Conservation (phyloP, 1,284 basidiomycete species). For the Nidula niveotomentosa region DNA sequence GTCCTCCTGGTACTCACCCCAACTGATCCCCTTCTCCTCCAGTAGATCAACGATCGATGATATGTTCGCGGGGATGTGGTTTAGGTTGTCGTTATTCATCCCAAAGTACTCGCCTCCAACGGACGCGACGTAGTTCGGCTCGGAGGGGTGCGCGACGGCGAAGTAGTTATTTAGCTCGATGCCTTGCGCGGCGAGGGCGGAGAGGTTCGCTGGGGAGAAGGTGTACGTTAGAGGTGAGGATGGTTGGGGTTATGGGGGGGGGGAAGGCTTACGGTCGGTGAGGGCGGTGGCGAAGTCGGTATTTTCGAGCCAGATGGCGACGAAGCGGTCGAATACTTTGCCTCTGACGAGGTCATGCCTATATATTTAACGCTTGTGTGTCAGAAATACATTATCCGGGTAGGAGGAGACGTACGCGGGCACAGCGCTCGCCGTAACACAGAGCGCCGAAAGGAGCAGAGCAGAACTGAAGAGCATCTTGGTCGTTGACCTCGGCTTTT, state of each 20-base stretch:
- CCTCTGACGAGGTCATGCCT: background rate
- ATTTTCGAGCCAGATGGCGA: conserved; percentile 60
- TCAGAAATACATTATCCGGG: too few species aligned
- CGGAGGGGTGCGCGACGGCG: conserved; percentile 60
- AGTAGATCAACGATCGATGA: conserved; percentile 66
- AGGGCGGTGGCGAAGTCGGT: conserved; percentile 39
- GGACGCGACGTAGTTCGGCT: conserved; percentile 58
- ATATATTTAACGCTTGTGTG: too few species aligned
- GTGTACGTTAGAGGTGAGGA: background rate
- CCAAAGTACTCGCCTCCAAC: conserved; percentile 63
- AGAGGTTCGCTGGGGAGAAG: conserved; percentile 33
- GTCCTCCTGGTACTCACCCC: conserved; percentile 59
- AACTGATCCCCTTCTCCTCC: conserved; percentile 57
- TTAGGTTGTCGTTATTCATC: conserved; percentile 40
- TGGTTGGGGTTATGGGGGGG: too few species aligned
- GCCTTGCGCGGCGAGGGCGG: conserved; percentile 48
- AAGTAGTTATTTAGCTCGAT: conserved; percentile 53
- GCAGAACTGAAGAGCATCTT: too few species aligned
- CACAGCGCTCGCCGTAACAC: too few species aligned
- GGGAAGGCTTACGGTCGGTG: conserved; percentile 9
- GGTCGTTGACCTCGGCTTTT: too few species aligned
- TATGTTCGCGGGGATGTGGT: conserved; percentile 28
- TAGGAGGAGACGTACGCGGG: too few species aligned
- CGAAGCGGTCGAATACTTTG: conserved; percentile 47
- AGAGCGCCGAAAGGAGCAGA: too few species aligned